Conservation (phyloP, 345 rosid species). For the Gossypium australe region DNA sequence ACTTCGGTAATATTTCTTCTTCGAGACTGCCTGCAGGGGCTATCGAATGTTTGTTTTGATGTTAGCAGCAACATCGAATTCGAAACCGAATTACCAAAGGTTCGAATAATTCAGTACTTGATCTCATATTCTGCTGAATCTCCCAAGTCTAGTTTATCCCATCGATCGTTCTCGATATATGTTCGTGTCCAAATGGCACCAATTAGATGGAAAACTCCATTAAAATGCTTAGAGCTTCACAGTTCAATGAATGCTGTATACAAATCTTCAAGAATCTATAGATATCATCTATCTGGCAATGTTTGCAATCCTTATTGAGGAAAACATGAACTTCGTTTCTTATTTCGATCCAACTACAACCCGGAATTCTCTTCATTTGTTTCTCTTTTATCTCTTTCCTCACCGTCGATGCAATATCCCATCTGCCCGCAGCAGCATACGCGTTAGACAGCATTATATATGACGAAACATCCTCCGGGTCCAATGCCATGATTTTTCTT, state of each 20-base stretch:
- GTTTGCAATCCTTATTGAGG: conserved; percentile 39
- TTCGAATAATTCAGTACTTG: background rate
- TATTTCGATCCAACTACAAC: conserved; percentile 79
- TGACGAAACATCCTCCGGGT: conserved; percentile 73
- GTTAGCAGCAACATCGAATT: background rate
- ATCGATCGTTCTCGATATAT: background rate
- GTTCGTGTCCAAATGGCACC: background rate
- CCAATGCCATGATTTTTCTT: conserved; percentile 47
- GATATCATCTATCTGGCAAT: conserved; percentile 47
- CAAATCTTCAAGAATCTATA: conserved; percentile 32
- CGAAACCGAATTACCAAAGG: background rate
- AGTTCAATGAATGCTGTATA: conserved; percentile 30
- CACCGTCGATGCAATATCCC: conserved; percentile 48
- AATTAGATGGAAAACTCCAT: conserved; percentile 6
- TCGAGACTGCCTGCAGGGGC: background rate
- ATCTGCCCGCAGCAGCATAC: conserved; percentile 54
- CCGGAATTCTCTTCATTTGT: conserved; percentile 53
- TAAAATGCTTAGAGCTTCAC: conserved; percentile 17
- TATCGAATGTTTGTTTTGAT: background rate
- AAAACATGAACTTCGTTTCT: conserved; percentile 50
- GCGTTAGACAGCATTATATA: conserved; percentile 82
- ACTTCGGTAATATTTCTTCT: background rate
- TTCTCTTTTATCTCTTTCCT: conserved; percentile 57
- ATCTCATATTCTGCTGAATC: background rate
- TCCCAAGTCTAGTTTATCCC: background rate